Evolutionary conservation across 306 rosid genomes (phyloP).

Genomic region (Sicyos baderoa): DNA sequence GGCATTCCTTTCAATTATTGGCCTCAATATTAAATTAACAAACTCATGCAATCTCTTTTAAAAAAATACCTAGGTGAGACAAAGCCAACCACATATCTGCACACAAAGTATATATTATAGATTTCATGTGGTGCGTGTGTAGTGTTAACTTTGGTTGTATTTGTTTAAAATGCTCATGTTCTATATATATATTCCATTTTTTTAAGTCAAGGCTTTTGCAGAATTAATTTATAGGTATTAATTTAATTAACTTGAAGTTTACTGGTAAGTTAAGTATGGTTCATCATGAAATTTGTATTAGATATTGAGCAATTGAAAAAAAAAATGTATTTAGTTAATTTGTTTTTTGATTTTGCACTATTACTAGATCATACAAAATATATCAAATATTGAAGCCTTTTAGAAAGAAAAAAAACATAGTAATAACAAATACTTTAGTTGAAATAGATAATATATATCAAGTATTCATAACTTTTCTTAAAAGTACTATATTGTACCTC

Average conservation of each 20-base stretch:
- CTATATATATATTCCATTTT: not conserved
- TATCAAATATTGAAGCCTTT: too few species aligned
- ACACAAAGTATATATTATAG: not conserved
- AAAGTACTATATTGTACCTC: not conserved
- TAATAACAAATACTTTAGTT: too few species aligned
- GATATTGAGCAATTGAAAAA: not conserved
- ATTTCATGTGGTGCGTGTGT: not conserved
- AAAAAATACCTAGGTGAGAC: too few species aligned
- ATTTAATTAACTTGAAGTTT: not conserved
- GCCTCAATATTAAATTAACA: not conserved
- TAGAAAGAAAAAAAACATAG: too few species aligned
- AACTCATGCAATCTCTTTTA: not conserved
- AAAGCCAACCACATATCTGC: too few species aligned
- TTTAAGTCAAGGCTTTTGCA: too few species aligned
- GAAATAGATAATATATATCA: not conserved
- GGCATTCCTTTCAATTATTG: conserved; percentile 9
- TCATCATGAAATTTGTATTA: not conserved
- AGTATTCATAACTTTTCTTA: not conserved
- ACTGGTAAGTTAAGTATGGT: not conserved
- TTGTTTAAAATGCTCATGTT: not conserved
- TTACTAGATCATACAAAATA: too few species aligned
- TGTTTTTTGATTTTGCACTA: too few species aligned
- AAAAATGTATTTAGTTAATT: too few species aligned
- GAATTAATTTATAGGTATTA: not conserved
- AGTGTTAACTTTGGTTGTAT: not conserved